These are phyloP conservation scores for Microbotryomycetes sp. DNA, from an alignment of 1,284 basidiomycete species.

Conservation along the genomic window DNA sequence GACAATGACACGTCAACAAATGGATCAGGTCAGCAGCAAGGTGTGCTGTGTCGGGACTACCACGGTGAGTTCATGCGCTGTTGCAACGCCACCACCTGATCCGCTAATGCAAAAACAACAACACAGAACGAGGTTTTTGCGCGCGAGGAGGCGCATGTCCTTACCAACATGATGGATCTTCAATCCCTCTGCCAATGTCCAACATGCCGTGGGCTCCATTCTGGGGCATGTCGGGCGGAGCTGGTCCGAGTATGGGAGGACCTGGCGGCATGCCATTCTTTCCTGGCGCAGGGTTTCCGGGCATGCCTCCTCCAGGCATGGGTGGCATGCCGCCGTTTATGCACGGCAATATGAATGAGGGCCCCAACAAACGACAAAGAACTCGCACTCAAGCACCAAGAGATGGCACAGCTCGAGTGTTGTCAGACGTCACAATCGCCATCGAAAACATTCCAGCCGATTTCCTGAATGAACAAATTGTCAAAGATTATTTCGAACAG, in stretches of 20 bases:
- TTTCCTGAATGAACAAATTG: constrained; percentile 65
- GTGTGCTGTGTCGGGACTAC: constrained; percentile 65
- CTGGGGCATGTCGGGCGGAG: constrained; percentile 14
- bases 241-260: too few relatives aligned
- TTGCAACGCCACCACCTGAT: too few relatives aligned
- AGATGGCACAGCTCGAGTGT: constrained; percentile 11
- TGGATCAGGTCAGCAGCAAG: constrained; percentile 39
- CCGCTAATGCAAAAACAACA: too few relatives aligned
- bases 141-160: constrained; percentile 83
- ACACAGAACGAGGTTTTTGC: constrained; percentile 80
- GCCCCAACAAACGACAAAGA: neutral
- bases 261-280: constrained; percentile 42
- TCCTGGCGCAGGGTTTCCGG: constrained; percentile 3
- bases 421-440: constrained; percentile 69
- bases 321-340: constrained; percentile 27
- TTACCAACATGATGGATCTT: constrained; percentile 67
- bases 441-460: constrained; percentile 89
- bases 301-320: constrained; percentile 51
- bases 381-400: constrained; percentile 10
- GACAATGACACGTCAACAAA: too few relatives aligned
- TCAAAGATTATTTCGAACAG: constrained; percentile 83
- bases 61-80: constrained; percentile 58
- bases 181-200: neutral
- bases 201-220: constrained; percentile 44
- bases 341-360: neutral